Percentiles rank a stretch among this genome's conserved stretches.
Evolutionary conservation across 2,329 filamentous ascomycete species (phyloP).

Genomic region (Fonsecaea pedrosoi): DNA sequence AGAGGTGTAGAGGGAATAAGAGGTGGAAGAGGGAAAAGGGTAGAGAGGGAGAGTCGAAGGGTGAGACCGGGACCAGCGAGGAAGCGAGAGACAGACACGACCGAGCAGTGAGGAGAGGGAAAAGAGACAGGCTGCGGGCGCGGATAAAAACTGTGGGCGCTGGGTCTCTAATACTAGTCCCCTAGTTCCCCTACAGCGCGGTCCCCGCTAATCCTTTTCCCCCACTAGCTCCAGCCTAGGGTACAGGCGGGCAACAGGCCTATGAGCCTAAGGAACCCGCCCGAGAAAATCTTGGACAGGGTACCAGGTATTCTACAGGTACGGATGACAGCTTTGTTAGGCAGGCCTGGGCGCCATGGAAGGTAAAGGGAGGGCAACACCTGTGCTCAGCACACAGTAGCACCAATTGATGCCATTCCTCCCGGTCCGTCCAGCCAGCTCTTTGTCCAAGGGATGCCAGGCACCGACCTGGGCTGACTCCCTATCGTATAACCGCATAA

Average conservation of each 20-base stretch:
- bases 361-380: constrained; percentile 7
- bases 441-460: neutral
- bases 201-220: constrained; percentile 13
- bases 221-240: constrained; percentile 17
- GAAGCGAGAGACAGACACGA: constrained; percentile 31
- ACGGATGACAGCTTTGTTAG: constrained; percentile 1
- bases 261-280: constrained; percentile 10
- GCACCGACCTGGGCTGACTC: neutral
- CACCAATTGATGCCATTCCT: constrained; percentile 16
- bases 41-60: constrained; percentile 21
- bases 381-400: neutral
- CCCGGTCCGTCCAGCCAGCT: constrained; percentile 11
- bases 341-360: constrained; percentile 1
- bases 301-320: neutral
- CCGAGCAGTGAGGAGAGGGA: constrained; percentile 22
- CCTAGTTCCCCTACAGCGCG: neutral
- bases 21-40: constrained; percentile 24
- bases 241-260: constrained; percentile 9
- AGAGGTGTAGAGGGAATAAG: constrained; percentile 15
- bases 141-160: constrained; percentile 7
- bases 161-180: constrained; percentile 20
- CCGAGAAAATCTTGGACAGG: constrained; percentile 23
- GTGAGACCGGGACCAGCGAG: constrained; percentile 31
- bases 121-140: constrained; percentile 11
- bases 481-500: constrained; percentile 3